Conservation (phyloP, 2,329 filamentous ascomycete species). For the Rutstroemia sp. region DNA sequence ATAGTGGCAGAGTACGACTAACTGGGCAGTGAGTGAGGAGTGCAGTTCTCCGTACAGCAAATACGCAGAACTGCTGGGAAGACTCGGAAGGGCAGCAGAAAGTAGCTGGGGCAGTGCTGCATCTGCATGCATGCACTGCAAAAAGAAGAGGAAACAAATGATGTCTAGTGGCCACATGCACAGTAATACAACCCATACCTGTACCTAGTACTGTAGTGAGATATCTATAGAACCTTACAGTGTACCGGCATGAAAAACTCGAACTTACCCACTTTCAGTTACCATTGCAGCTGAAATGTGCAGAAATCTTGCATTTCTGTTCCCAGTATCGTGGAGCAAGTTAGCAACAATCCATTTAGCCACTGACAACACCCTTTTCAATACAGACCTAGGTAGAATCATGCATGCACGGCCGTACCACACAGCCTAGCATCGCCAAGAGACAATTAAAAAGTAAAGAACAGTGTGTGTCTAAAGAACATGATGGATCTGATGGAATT, state of each 20-base stretch:
- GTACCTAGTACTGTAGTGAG: neutral
- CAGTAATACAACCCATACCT: neutral
- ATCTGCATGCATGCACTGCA: neutral
- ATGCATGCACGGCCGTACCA: slow-evolving; percentile 9
- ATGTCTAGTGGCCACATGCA: slow-evolving; percentile 4
- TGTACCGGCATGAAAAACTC: neutral
- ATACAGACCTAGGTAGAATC: neutral
- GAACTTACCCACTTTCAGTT: slow-evolving; percentile 7
- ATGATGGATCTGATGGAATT: neutral
- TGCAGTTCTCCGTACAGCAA: no score
- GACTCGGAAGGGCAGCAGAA: no score
- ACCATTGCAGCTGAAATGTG: slow-evolving; percentile 7
- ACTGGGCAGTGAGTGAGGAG: neutral
- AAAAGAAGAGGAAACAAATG: neutral
- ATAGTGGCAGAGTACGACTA: neutral
- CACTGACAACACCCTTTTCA: neutral
- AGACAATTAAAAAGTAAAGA: neutral
- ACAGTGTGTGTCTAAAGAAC: neutral
- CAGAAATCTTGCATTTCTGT: slow-evolving; percentile 4
- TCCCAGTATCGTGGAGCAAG: slow-evolving; percentile 7
- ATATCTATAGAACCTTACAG: neutral
- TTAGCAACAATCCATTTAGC: slow-evolving; percentile 2
- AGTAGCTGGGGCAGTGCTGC: neutral
- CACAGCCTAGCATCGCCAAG: slow-evolving; percentile 2
- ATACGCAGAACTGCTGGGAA: no score